Base-by-base conservation (phyloP, 495 filamentous ascomycete genomes). In the Penicillium taxi region DNA sequence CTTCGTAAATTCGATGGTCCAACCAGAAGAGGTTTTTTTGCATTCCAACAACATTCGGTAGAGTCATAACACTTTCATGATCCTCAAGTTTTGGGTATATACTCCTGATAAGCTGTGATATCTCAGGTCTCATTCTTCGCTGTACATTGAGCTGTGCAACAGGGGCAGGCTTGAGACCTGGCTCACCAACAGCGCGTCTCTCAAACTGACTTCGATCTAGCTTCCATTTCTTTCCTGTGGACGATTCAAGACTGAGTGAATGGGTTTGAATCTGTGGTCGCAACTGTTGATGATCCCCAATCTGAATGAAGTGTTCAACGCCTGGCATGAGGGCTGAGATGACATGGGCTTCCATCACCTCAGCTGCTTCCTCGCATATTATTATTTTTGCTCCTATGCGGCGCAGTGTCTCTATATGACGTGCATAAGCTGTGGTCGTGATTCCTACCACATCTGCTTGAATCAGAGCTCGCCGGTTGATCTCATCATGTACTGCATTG, bases 271-370 rank as follows among this genome's bases (percentile, higher is more conserved):
- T 73, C 37, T 78, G 73, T 3, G 85, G 84, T 4, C 80, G 70
- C 6, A 90, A 67, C 42, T 91, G 82, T 5, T 66, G 61, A 45
- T 89, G 84, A 49, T 91, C 85, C 0, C 85, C 84, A 40, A 91
- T 88, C 11, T 80, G 67, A 40, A 89, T 85, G 19, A 66, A 58
- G 43, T 90, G 85, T 47, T 90, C 75, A 4, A 87, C 55, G 0
- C 71, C 74, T 2, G 82, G 84, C 18, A 89, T 50, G 0, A 93
- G 48, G 1, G 82, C 74, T 0, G 80, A 75, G 6, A 90, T 59
- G 0, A 78, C 58, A 51, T 89, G 82, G 0, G 78, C 67, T 46
- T 89, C 83, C 17, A 88, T 56, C 0, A 90, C 80, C 43, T 89
- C 82, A 1, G 74, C 84, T 2, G 85, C 85, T 48, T 91, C 85